Conservation (phyloP, 2,329 filamentous ascomycete species). For the Beauveria rudraprayagi region DNA sequence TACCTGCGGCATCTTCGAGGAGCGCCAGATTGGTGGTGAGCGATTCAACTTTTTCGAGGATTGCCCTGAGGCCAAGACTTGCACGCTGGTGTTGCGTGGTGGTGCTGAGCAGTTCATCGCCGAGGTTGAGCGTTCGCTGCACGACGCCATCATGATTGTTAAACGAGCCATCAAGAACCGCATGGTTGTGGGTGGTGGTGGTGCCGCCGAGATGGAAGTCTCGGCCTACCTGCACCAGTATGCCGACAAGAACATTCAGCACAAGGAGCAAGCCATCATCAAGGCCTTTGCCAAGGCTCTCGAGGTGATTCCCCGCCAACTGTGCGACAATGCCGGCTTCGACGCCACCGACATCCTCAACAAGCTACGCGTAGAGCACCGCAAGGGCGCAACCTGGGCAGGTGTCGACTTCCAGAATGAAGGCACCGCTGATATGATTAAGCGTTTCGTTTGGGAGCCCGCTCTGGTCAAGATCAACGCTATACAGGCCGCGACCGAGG, state of each 20-base stretch:
- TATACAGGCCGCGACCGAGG: constrained; percentile 91
- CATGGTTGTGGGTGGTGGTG: constrained; percentile 89
- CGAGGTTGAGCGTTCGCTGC: constrained; percentile 92
- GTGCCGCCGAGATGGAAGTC: constrained; percentile 93
- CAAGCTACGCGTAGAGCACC: constrained; percentile 89
- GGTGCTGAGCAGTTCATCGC: constrained; percentile 99
- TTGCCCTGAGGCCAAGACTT: constrained; percentile 92
- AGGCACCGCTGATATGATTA: constrained; percentile 89
- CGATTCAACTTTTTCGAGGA: constrained; percentile 98
- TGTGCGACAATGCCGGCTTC: constrained; percentile 98
- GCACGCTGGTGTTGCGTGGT: constrained; percentile 88
- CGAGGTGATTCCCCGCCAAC: constrained; percentile 90
- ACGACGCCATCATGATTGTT: constrained; percentile 99
- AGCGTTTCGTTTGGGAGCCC: constrained; percentile 95
- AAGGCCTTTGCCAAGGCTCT: constrained; percentile 97
- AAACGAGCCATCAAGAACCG: constrained; percentile 95
- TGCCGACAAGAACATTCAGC: constrained; percentile 82
- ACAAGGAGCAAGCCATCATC: constrained; percentile 97
- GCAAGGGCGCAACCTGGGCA: constrained; percentile 86
- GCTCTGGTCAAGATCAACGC: constrained; percentile 95
- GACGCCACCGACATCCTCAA: constrained; percentile 98
- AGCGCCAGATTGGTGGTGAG: constrained; percentile 94
- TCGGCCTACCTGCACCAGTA: constrained; percentile 88
- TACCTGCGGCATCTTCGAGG: constrained; percentile 83
- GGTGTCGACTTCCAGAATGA: constrained; percentile 93